phyloP scores from a whole-genome alignment of 140 eudicot genomes.

The Erigeron philadelphicus region DNA sequence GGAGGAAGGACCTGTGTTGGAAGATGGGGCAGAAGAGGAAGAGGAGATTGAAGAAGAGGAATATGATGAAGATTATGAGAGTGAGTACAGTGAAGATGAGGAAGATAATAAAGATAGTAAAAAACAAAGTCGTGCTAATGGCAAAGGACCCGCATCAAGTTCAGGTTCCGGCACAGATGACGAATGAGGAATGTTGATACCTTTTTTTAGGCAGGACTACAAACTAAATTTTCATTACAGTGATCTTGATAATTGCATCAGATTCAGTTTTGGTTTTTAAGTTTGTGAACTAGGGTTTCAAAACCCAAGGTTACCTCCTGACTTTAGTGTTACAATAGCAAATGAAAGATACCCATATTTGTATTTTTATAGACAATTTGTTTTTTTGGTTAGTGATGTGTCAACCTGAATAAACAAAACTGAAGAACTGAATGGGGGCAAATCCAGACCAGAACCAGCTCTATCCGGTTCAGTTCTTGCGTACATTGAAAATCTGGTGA shows the following conservation, averaged over 20 bases:
- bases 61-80: constrained; percentile 64
- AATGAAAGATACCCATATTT: no score
- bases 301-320: constrained; percentile 23
- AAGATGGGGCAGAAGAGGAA: constrained; percentile 57
- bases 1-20: constrained; percentile 45
- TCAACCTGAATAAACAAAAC: neutral
- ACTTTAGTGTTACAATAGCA: no score
- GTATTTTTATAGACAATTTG: neutral
- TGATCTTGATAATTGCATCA: constrained; percentile 14
- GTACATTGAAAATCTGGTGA: no score
- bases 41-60: constrained; percentile 73
- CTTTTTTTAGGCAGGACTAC: constrained; percentile 27
- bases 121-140: constrained; percentile 30
- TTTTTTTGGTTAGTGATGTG: neutral
- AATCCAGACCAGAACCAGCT: neutral
- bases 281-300: constrained; percentile 35
- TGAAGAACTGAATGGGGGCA: neutral
- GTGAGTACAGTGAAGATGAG: constrained; percentile 88
- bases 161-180: constrained; percentile 54
- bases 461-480: neutral
- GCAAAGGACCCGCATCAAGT: constrained; percentile 33
- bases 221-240: constrained; percentile 20
- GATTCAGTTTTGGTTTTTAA: constrained; percentile 18
- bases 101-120: constrained; percentile 38
- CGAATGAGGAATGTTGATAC: constrained; percentile 33